Base-by-base conservation (phyloP, 495 filamentous ascomycete species). In the Penicillium lagena region DNA sequence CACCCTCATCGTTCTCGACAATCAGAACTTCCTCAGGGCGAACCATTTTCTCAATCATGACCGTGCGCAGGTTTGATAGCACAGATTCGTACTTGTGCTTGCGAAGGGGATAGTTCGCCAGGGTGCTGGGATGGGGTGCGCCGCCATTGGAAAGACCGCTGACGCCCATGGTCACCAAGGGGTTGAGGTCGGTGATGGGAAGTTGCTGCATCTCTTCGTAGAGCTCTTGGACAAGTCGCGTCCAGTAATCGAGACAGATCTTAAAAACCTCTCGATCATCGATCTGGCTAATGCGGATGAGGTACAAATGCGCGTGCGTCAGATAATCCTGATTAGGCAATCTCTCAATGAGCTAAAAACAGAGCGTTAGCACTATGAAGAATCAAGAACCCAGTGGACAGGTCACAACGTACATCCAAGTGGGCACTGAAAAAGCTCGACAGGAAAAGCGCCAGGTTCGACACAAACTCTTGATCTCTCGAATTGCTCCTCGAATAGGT, bases 31-130 rank as follows among this genome's bases (percentile, higher is more conserved):
- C 94, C 68, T 99, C 93, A 7, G 93, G 93, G 31, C 89, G 76
- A 27, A 97, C 93, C 93, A 99, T 97, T 68, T 96, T 95, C 72
- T 99, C 93, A 50, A 99, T 96, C 93, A 99, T 99, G 35, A 99
- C 93, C 34, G 88, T 84, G 45, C 93, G 83, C 37, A 99, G 75
- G 59, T 95, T 96, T 8, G 90, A 89, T 13, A 99, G 71, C 11
- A 99, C 85, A 54, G 95, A 89, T 48, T 82, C 82, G 61, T 97
- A 99, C 65, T 95, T 95, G 72, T 99, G 91, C 71, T 97, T 97
- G 29, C 94, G 81, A 15, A 99, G 75, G 14, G 94, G 90, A 56
- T 90, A 94, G 62, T 86, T 91, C 49, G 78, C 80, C 39, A 97
- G 73, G 9, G 90, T 71, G 33, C 68, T 79, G 2, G 93, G 91